Evolutionary conservation across 805 yeast species (phyloP).

Genomic region (Barnettozyma vustinii): DNA sequence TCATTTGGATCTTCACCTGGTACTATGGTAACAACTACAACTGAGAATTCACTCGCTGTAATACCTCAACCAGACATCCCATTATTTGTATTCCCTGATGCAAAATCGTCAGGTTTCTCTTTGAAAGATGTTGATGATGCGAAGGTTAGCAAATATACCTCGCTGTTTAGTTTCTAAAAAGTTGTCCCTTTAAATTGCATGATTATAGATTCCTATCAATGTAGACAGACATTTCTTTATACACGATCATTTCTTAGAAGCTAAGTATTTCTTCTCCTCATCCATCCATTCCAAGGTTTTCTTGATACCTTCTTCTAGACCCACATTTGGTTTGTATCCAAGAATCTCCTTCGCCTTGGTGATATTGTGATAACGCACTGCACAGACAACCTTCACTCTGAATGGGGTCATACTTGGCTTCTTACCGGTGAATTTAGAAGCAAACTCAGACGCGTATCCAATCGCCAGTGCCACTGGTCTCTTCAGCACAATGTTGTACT

Average conservation of each 20-base stretch:
- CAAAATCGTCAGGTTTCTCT: slow-evolving; percentile 11
- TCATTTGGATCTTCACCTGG: background rate
- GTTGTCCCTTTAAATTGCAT: background rate
- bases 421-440: slow-evolving; percentile 65
- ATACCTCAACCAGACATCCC: slow-evolving; percentile 1
- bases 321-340: slow-evolving; percentile 78
- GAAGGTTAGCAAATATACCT: slow-evolving; percentile 11
- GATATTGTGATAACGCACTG: slow-evolving; percentile 89
- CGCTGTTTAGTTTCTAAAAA: slow-evolving; percentile 8
- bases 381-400: slow-evolving; percentile 89
- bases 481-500: slow-evolving; percentile 58
- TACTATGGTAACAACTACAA: background rate
- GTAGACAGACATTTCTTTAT: background rate
- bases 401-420: slow-evolving; percentile 95
- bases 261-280: slow-evolving; percentile 36
- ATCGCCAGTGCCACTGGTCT: slow-evolving; percentile 73
- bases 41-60: background rate
- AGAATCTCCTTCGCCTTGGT: slow-evolving; percentile 73
- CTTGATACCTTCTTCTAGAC: slow-evolving; percentile 71
- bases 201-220: background rate
- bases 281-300: slow-evolving; percentile 86
- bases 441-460: slow-evolving; percentile 76
- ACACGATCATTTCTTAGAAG: slow-evolving; percentile 1
- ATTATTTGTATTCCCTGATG: slow-evolving; percentile 19
- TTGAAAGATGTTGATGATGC: slow-evolving; percentile 17